Evolutionary conservation across 805 yeast genomes (phyloP), one percentile per base, ranked within the genome.

Genomic region (Scheffersomyces ergatensis): DNA sequence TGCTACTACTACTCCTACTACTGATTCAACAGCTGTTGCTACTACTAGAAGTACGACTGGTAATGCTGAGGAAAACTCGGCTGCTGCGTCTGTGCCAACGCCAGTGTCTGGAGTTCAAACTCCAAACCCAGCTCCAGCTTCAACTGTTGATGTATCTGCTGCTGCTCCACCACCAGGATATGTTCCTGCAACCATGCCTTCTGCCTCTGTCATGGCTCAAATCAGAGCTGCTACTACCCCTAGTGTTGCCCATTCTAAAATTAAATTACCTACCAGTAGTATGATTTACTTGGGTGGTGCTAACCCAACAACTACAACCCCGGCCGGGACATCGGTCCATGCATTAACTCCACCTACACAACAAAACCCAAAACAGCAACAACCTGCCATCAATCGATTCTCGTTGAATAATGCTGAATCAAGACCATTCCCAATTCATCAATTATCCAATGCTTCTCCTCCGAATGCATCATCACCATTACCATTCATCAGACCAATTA

Each of bases 401-500:
- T n/a, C n/a, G n/a, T n/a, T n/a, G n/a, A 13, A 7, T 25, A 9
- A 9, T 9, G 13, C 11, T 25, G 13, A 5, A 9, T 5, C 29
- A 7, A 25, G 5, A 11, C 14, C 11, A 7, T 14, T 14, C 4
- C 18, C 40, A 3, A 30, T 39, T 23, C 34, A 11, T 37, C 29
- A 25, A 17, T 33, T 11, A 5, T 14, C 25, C 11, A 15, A 23
- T 2, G 7, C 15, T 17, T 7, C 27, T 6, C 27, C 29, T 9
- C 29, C 25, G 6, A n/a, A 27, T 16, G n/a, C 29, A 4, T 21
- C 24, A 6, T 7, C 24, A 7, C n/a, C 35, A 19, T 36, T 33
- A 38, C 41, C 41, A 26, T 30, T 27, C 4, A 24, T 38, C 12
- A 36, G 44, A 34, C 26, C 13, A 27, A 26, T 33, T 3, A 27